Conservation (phyloP, 1,284 basidiomycete genomes). For the Grifola frondosa region DNA sequence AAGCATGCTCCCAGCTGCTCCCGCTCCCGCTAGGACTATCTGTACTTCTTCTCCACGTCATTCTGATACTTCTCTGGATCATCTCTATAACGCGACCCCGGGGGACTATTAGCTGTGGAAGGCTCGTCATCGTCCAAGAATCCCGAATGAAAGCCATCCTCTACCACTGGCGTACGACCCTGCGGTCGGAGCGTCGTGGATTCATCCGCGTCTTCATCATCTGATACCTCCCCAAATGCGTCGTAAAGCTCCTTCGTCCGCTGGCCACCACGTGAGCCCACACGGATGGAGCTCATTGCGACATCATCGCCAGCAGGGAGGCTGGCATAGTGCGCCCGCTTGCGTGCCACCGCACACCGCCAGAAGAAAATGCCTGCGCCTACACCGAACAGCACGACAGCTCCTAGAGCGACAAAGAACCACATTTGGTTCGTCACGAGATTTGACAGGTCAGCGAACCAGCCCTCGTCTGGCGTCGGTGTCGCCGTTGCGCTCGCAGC, state of each 20-base stretch:
- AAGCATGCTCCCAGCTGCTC: slow-evolving; percentile 77
- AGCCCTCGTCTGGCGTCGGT: slow-evolving; percentile 78
- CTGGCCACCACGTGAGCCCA: slow-evolving; percentile 35
- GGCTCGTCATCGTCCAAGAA: slow-evolving; percentile 67
- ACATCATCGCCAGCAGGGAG: slow-evolving; percentile 71
- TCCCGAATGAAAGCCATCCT: slow-evolving; percentile 54
- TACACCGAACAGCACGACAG: slow-evolving; percentile 70
- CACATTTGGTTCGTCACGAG: slow-evolving; percentile 79
- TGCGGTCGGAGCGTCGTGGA: slow-evolving; percentile 48
- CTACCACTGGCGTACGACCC: slow-evolving; percentile 27
- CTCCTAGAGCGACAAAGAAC: slow-evolving; percentile 78
- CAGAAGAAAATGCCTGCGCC: slow-evolving; percentile 69
- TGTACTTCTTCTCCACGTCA: slow-evolving; percentile 24
- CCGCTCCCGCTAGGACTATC: slow-evolving; percentile 40
- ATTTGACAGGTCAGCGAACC: slow-evolving; percentile 81
- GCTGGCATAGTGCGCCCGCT: slow-evolving; percentile 62
- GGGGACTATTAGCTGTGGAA: slow-evolving; percentile 39
- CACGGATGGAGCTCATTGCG: slow-evolving; percentile 61
- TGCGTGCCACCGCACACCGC: slow-evolving; percentile 53
- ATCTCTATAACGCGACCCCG: slow-evolving; percentile 51
- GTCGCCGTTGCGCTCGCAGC: slow-evolving; percentile 42
- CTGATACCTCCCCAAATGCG: slow-evolving; percentile 84
- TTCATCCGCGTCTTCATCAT: slow-evolving; percentile 73
- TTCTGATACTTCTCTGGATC: slow-evolving; percentile 51
- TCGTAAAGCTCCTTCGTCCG: slow-evolving; percentile 86